A percentile compares a stretch with the other conserved stretches of the same genome.
phyloP scores from a whole-genome alignment of 768 basidiomycete genomes.

The Suillus subalutaceus region DNA sequence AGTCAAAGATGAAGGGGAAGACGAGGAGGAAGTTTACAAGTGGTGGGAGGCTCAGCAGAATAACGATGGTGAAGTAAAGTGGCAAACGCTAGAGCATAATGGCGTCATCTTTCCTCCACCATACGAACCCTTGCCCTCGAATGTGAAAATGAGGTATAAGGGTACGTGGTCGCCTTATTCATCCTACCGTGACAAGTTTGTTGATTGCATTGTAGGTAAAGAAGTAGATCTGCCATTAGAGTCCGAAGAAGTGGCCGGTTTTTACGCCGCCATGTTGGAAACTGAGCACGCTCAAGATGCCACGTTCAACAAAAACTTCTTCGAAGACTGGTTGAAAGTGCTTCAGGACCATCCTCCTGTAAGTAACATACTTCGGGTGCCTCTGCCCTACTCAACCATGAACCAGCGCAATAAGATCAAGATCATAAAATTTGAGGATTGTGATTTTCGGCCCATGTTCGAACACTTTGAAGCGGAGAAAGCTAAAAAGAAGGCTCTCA shows the following conservation, averaged over 20 bases:
- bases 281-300: conserved; percentile 89
- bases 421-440: conserved; percentile 74
- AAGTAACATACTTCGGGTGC: conserved; percentile 34
- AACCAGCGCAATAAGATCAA: conserved; percentile 69
- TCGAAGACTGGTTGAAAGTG: conserved; percentile 82
- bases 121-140: conserved; percentile 80
- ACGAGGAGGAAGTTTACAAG: conserved; percentile 72
- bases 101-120: conserved; percentile 97
- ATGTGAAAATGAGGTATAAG: conserved; percentile 94
- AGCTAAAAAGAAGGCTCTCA: conserved; percentile 88
- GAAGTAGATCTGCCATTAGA: conserved; percentile 77
- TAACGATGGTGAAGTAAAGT: conserved; percentile 82
- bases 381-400: conserved; percentile 13
- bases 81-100: conserved; percentile 93
- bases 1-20: conserved; percentile 61
- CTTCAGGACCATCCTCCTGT: conserved; percentile 85
- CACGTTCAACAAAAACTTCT: conserved; percentile 94
- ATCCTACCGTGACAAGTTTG: conserved; percentile 8
- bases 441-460: conserved; percentile 95
- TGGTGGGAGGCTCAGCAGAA: conserved; percentile 85
- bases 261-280: conserved; percentile 91
- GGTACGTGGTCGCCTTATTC: conserved; percentile 51
- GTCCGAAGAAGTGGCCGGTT: conserved; percentile 95
- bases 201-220: conserved; percentile 57
- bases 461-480: conserved; percentile 92